phyloP scores from a whole-genome alignment of 768 basidiomycete species.

The Termitomyces sp. region DNA sequence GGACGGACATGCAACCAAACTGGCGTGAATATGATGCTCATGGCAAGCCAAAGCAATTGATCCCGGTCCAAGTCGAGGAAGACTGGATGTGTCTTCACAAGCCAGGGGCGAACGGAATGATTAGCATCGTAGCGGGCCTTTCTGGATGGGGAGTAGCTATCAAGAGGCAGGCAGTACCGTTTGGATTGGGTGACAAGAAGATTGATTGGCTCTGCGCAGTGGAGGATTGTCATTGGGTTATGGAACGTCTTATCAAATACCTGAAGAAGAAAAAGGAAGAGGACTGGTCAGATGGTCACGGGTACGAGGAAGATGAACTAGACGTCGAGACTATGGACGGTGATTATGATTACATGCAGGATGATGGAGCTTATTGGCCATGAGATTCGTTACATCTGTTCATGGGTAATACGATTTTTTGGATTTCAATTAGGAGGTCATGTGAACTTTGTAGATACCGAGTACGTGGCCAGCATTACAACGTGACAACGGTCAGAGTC shows the following conservation, averaged over 20 bases:
- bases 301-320: not conserved
- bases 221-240: slow-evolving; percentile 1
- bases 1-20: not conserved
- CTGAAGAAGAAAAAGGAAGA: not conserved
- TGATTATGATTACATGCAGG: not conserved
- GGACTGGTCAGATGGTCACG: not conserved
- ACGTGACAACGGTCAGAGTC: not conserved
- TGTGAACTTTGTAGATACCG: not conserved
- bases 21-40: not conserved
- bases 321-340: not conserved
- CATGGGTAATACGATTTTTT: too few relatives aligned
- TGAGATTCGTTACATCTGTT: not conserved
- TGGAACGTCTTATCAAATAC: not conserved
- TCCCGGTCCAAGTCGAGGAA: not conserved
- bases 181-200: not conserved
- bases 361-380: too few relatives aligned
- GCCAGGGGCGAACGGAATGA: not conserved
- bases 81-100: slow-evolving; percentile 1
- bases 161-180: not conserved
- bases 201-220: not conserved
- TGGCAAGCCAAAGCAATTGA: not conserved
- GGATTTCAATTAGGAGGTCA: not conserved
- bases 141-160: slow-evolving; percentile 1
- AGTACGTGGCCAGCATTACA: not conserved
- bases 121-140: not conserved